Conservation (phyloP, 2,329 filamentous ascomycete genomes). For the Stachybotrys elegans region DNA sequence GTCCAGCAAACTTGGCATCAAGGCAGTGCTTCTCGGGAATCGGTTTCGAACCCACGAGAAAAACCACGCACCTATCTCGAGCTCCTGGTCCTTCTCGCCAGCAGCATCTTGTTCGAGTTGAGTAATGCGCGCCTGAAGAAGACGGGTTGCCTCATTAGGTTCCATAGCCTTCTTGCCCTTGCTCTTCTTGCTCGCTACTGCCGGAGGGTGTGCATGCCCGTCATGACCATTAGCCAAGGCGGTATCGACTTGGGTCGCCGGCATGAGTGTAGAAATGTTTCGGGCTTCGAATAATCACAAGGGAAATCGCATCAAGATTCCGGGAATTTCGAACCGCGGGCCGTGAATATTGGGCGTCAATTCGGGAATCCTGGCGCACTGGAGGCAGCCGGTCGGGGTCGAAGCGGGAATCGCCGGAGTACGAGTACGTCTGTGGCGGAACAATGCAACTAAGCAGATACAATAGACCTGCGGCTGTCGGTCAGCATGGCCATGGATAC, state of each 20-base stretch:
- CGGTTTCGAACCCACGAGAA: too few species aligned
- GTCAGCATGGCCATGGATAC: too few species aligned
- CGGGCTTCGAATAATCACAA: conserved; percentile 12
- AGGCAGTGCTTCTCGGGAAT: conserved; percentile 3
- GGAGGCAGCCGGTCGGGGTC: too few species aligned
- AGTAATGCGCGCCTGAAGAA: conserved; percentile 88
- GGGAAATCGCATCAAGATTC: conserved; percentile 9
- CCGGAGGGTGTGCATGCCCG: conserved; percentile 27
- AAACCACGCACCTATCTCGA: conserved; percentile 74
- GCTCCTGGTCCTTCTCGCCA: conserved; percentile 90
- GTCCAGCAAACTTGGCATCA: conserved; percentile 13
- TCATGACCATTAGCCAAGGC: conserved; percentile 37
- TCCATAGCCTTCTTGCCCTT: conserved; percentile 83
- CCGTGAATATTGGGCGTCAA: background rate
- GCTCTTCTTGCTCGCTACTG: conserved; percentile 63
- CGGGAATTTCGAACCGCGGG: conserved; percentile 4
- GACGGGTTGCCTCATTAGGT: conserved; percentile 83
- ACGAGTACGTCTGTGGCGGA: too few species aligned
- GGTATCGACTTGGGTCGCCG: conserved; percentile 34
- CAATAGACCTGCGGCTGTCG: too few species aligned
- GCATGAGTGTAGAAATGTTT: conserved; percentile 25
- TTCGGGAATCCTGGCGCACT: too few species aligned
- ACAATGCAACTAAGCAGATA: too few species aligned
- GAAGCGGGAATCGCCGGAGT: too few species aligned
- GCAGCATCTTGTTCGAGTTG: conserved; percentile 92